Base-by-base conservation (phyloP, 2,329 filamentous ascomycete genomes). In the Lizonia empirigonia region DNA sequence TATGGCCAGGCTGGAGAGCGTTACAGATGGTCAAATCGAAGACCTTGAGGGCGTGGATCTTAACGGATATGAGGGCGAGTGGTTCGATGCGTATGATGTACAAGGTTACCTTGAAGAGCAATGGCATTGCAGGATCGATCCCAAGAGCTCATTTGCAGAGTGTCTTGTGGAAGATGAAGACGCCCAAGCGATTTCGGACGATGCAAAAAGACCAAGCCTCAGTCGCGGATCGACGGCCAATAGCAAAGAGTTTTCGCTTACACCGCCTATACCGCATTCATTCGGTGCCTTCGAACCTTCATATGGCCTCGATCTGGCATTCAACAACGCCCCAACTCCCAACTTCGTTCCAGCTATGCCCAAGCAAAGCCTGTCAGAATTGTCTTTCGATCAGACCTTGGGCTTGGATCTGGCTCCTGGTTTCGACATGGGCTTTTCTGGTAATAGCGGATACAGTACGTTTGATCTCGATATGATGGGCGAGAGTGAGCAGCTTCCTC, bases 81-180 rank as follows among this genome's bases (percentile, higher is more conserved):
- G 90, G 78, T 89, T 88, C 60, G 89, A 94, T 64, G 76, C 85
- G 0, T 82, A 89, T 52, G 90, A 94, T 68, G 85, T 91, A 0
- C 88, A 94, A 70, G 79, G 82, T 10, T 94, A 91, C 65, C 75
- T 95, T 2, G 80, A 80, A 32, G 60, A 69, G 5, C 78, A 82
- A 40, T 81, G 82, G 23, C 85, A 85, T 5, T 82, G 91, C 23
- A 68, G 77, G 36, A 84, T 91, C 42, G 82, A 87, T 8, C 79
- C 82, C 0, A 76, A 78, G 8, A 78, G 81, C 8, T 85, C 88
- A 15, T 85, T 82, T 46, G 77, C 88, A 1, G 80, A 38, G 81
- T 82, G 7, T 80, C 15, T 61, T 2, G 22, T 68, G 7, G 57
- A 71, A 5, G 66, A 69, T n/a, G 64, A 65, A 0, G 15, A 12